phyloP scores from a whole-genome alignment of 306 rosid species.

The Coriaria nepalensis region DNA sequence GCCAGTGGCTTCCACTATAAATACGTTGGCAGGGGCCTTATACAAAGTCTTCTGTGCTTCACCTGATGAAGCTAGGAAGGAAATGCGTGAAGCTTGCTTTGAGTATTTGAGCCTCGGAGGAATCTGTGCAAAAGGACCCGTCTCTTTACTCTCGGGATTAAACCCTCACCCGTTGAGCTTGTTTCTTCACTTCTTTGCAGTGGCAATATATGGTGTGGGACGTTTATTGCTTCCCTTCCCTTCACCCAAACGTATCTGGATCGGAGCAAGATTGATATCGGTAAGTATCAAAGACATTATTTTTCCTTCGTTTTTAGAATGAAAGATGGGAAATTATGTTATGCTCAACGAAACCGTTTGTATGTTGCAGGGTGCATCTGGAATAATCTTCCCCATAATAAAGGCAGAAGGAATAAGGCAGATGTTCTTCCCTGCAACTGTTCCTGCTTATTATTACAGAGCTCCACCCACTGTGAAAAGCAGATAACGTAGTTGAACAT shows the following conservation, averaged over 20 bases:
- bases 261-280: slow-evolving; percentile 55
- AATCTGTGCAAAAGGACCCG: slow-evolving; percentile 64
- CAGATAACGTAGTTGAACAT: slow-evolving; percentile 1
- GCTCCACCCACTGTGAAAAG: slow-evolving; percentile 25
- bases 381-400: slow-evolving; percentile 75
- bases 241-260: slow-evolving; percentile 77
- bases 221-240: slow-evolving; percentile 76
- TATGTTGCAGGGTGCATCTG: slow-evolving; percentile 63
- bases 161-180: slow-evolving; percentile 85
- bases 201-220: slow-evolving; percentile 79
- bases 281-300: slow-evolving; percentile 22
- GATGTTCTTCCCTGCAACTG: slow-evolving; percentile 79
- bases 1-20: slow-evolving; percentile 98
- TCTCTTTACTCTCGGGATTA: slow-evolving; percentile 75
- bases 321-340: background rate
- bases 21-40: slow-evolving; percentile 94
- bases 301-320: background rate
- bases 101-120: slow-evolving; percentile 93
- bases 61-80: slow-evolving; percentile 82
- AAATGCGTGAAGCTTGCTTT: slow-evolving; percentile 96
- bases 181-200: slow-evolving; percentile 93
- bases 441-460: slow-evolving; percentile 83
- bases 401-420: slow-evolving; percentile 94
- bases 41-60: slow-evolving; percentile 88
- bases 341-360: slow-evolving; percentile 6